phyloP scores from a whole-genome alignment of 208 protist genomes.

The Wallacemonas collosoma region DNA sequence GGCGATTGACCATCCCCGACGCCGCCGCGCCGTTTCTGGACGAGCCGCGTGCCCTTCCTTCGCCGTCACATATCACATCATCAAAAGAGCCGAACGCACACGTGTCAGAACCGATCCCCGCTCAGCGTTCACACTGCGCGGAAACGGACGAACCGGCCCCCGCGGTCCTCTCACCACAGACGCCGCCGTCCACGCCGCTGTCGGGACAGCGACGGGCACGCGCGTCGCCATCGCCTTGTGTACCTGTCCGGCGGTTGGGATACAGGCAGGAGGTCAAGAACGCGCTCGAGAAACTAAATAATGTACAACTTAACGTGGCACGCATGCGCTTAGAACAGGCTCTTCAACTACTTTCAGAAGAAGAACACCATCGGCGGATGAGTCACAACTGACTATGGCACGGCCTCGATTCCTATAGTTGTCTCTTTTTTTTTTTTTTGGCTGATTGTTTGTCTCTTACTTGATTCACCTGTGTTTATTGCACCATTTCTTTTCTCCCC shows the following conservation, averaged over 20 bases:
- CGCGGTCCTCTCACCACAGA: not conserved
- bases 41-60: not conserved
- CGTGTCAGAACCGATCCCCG: not conserved
- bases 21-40: slow-evolving; percentile 7
- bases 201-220: no score
- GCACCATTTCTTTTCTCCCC: slow-evolving; percentile 3
- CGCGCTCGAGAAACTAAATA: slow-evolving; percentile 23
- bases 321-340: slow-evolving; percentile 34
- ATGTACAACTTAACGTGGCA: slow-evolving; percentile 36
- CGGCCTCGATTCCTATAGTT: slow-evolving; percentile 7
- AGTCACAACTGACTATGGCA: slow-evolving; percentile 1
- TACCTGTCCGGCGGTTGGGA: not conserved
- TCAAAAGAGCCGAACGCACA: not conserved
- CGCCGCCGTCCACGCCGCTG: no score
- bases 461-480: not conserved
- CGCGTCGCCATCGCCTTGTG: not conserved
- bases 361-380: slow-evolving; percentile 15
- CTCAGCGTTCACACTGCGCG: not conserved
- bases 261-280: slow-evolving; percentile 31
- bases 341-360: slow-evolving; percentile 19
- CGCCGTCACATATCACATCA: not conserved
- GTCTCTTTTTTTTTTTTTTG: slow-evolving; percentile 20
- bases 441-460: not conserved
- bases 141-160: no score
- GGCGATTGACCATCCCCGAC: not conserved